Percentiles rank a stretch among this genome's conserved stretches.
Conservation (phyloP, 202 grass and related monocot species). For the Zizania palustris region DNA sequence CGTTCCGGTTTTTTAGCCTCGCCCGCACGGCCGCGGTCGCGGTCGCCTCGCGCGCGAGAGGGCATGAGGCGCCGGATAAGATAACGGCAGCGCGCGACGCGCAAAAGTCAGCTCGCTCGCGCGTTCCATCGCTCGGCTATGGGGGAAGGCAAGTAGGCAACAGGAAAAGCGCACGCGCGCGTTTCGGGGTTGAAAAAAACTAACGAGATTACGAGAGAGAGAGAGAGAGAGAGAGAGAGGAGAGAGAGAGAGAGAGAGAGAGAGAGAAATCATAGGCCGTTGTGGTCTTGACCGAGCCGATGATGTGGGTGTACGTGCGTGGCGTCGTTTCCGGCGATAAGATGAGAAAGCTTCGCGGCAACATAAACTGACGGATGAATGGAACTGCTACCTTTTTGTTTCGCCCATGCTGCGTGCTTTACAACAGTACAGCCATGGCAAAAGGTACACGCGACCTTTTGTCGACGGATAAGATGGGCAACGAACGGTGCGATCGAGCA, state of each 20-base stretch:
- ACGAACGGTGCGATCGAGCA: background rate
- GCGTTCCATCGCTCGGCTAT: background rate
- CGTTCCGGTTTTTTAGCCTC: background rate
- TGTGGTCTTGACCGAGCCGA: background rate
- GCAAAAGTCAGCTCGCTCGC: too few relatives aligned
- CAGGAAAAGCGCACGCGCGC: conserved; percentile 3
- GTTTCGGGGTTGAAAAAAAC: conserved; percentile 2
- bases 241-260: too few relatives aligned
- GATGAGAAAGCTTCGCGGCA: conserved; percentile 14
- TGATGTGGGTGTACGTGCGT: background rate
- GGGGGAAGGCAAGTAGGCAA: background rate
- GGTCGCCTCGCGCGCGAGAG: too few relatives aligned
- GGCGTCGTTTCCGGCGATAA: conserved; percentile 25
- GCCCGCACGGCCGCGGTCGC: too few relatives aligned
- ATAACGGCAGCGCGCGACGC: too few relatives aligned
- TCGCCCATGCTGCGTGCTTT: conserved; percentile 4
- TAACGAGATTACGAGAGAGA: background rate
- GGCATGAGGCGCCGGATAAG: too few relatives aligned
- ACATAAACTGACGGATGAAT: conserved; percentile 24
- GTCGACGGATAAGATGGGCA: background rate
- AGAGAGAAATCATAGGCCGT: background rate
- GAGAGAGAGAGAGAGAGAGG: too few relatives aligned
- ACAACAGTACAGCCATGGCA: background rate
- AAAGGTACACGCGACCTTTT: background rate
- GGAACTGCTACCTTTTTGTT: background rate